Evolutionary conservation across 116 monocot species (phyloP).

Genomic region (Cymodocea nodosa): DNA sequence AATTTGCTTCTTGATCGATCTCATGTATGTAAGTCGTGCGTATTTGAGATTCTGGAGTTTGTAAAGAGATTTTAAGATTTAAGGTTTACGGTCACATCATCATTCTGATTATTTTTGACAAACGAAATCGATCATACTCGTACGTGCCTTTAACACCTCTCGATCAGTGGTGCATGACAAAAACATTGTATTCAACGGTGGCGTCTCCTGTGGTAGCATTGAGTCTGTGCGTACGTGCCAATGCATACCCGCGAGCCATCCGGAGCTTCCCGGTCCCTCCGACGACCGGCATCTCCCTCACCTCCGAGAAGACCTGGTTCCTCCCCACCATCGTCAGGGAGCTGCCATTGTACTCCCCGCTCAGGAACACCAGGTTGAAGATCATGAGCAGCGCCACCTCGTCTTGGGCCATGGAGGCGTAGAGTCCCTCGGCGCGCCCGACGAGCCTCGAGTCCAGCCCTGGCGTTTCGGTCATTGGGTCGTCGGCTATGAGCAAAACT

Average conservation of each 20-base stretch:
- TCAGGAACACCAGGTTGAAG: background rate
- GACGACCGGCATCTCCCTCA: constrained; percentile 17
- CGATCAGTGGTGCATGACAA: constrained; percentile 10
- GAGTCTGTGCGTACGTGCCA: background rate
- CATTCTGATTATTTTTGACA: too few species aligned
- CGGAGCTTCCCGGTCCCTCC: constrained; percentile 18
- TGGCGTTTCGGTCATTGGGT: constrained; percentile 25
- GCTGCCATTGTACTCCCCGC: constrained; percentile 8
- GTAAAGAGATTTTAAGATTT: too few species aligned
- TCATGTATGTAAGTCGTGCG: too few species aligned
- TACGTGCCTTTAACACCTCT: too few species aligned
- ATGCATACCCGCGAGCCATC: constrained; percentile 13
- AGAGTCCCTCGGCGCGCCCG: constrained; percentile 27
- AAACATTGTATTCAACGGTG: constrained; percentile 20
- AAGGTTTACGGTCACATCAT: too few species aligned
- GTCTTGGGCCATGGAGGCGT: constrained; percentile 2
- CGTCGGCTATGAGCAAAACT: constrained; percentile 20
- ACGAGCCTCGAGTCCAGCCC: constrained; percentile 12
- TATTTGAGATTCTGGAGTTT: too few species aligned
- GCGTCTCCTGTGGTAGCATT: constrained; percentile 4
- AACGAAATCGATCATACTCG: too few species aligned
- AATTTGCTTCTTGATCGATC: too few species aligned
- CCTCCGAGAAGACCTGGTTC: constrained; percentile 4
- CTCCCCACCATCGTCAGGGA: constrained; percentile 10
- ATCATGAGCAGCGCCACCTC: background rate